Evolutionary conservation across 306 rosid genomes (phyloP), one percentile per base, ranked within the genome.

Genomic region (Vigna unguiculata): DNA sequence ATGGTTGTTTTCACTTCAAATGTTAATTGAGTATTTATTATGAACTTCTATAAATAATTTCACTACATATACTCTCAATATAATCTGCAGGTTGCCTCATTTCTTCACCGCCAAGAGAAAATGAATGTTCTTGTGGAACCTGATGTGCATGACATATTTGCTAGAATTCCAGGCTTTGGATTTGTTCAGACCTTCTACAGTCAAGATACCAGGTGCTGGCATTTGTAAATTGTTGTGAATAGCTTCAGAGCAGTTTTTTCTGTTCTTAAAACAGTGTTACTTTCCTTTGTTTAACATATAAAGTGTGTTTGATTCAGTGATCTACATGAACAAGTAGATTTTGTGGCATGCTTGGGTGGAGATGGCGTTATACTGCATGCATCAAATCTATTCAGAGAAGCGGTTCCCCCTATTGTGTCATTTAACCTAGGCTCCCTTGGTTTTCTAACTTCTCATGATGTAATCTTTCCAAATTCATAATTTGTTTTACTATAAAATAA

Each of bases 391-490:
- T 95, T 95, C 65, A 84, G 91, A 84, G 90, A 73, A 71, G 97
- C 99, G 15, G 97, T 95, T 74, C 99, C 99, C 34, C 99, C 97
- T 7, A 89, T 95, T 71, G 96, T 95, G 77, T 95, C 99, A 17
- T 95, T 95, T 83, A 95, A 92, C 86, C 97, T 95, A 66, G 99
- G 99, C 30, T 95, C 99, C 78, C 99, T 95, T 80, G 99, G 99
- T 82, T 95, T 95, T 86, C 84, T 95, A 86, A 92, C 99, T 82
- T 95, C 99, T 65, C 99, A 95, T 79, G 32, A 52, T 43, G 99
- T 92, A 89, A 82, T 90, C 74, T 78, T 76, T 76, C 72, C 49
- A 36, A 77, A 72, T 74, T 54, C 49, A 38, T 70, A 36, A 59
- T 67, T 65, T 61, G 20, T 73, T 78, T 84, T 21, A 9, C 57